These are phyloP conservation scores for Ramichloridium luteum DNA, from an alignment of 2,329 filamentous ascomycete genomes.

Conservation along the genomic window DNA sequence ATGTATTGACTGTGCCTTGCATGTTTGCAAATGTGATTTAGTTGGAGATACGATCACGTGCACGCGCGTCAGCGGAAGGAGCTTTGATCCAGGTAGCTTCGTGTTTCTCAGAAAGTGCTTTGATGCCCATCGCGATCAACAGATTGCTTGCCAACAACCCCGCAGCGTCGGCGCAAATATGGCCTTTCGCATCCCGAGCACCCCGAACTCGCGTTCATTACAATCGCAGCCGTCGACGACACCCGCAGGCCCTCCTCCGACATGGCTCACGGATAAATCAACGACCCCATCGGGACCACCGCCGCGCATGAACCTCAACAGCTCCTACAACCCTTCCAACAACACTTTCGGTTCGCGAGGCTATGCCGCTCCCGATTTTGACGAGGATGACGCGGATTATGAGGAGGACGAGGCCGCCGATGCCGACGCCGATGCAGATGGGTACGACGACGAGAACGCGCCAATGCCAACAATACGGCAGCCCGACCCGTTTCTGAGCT, in stretches of 20 bases:
- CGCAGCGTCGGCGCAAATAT: constrained; percentile 6
- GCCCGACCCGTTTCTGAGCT: constrained; percentile 8
- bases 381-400: constrained; percentile 19
- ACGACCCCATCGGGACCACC: constrained; percentile 26
- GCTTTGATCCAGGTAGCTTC: too few species aligned
- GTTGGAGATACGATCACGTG: too few species aligned
- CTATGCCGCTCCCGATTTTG: constrained; percentile 24
- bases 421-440: constrained; percentile 24
- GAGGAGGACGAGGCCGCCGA: constrained; percentile 25
- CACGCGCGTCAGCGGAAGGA: too few species aligned
- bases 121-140: too few species aligned
- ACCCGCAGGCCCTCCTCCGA: constrained; percentile 25
- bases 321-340: constrained; percentile 20
- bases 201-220: constrained; percentile 18
- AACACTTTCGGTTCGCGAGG: constrained; percentile 17
- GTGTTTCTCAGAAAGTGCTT: too few species aligned
- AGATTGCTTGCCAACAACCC: too few species aligned
- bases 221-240: constrained; percentile 25
- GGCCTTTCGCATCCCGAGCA: constrained; percentile 16
- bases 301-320: constrained; percentile 23
- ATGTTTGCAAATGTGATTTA: too few species aligned
- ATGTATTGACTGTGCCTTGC: too few species aligned
- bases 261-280: constrained; percentile 21
- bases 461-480: constrained; percentile 14
- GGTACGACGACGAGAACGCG: constrained; percentile 24